Percentiles rank a stretch among this genome's conserved stretches.
These are phyloP conservation scores for Monosporascus ibericus DNA, from an alignment of 2,329 filamentous ascomycete genomes.

Conservation along the genomic window DNA sequence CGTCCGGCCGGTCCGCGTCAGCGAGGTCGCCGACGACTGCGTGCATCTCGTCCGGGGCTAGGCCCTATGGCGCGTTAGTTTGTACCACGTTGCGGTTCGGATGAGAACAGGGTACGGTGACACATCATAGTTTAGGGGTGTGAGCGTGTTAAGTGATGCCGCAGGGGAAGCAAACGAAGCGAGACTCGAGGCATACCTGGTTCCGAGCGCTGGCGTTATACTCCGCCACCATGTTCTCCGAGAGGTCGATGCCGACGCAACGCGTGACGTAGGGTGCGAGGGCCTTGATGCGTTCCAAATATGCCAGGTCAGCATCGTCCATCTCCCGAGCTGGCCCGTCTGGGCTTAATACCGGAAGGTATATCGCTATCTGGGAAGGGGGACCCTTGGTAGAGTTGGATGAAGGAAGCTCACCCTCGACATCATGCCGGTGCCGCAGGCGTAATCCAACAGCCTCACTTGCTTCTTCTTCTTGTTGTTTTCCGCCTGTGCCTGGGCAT, in stretches of 20 bases:
- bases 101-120: too few species aligned
- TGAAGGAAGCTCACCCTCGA: slow-evolving; percentile 45
- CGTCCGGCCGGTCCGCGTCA: slow-evolving; percentile 39
- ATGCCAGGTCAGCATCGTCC: background rate
- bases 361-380: background rate
- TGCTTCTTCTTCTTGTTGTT: slow-evolving; percentile 17
- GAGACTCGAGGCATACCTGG: slow-evolving; percentile 32
- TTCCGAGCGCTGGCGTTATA: slow-evolving; percentile 58
- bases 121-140: too few species aligned
- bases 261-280: slow-evolving; percentile 57
- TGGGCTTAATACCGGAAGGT: background rate
- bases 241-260: slow-evolving; percentile 63
- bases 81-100: background rate
- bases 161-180: too few species aligned
- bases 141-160: too few species aligned
- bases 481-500: slow-evolving; percentile 20
- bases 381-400: slow-evolving; percentile 5
- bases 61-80: slow-evolving; percentile 31
- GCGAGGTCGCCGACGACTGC: slow-evolving; percentile 53
- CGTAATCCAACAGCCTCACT: slow-evolving; percentile 64
- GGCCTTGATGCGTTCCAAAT: slow-evolving; percentile 31
- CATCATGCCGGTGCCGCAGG: slow-evolving; percentile 64
- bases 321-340: too few species aligned
- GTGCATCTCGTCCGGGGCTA: slow-evolving; percentile 45
- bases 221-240: slow-evolving; percentile 60